phyloP scores from a whole-genome alignment of 1,139 yeast genomes.

The Hyphopichia burtonii region DNA sequence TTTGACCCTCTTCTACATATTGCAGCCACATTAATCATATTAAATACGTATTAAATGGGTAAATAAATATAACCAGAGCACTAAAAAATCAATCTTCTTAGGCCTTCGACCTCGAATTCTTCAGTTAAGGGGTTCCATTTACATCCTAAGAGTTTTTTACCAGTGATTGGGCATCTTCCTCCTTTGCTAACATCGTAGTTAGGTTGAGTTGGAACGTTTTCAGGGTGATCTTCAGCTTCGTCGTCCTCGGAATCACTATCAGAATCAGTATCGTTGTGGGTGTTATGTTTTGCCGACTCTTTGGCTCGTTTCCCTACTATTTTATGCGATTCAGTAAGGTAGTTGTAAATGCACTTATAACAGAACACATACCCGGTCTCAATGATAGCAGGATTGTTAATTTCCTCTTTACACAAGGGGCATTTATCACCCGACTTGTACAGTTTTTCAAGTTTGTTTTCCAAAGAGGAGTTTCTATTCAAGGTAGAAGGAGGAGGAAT shows the following conservation, averaged over 20 bases:
- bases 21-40: constrained; percentile 1
- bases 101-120: constrained; percentile 72
- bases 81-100: constrained; percentile 66
- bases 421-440: constrained; percentile 47
- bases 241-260: constrained; percentile 16
- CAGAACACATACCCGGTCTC: constrained; percentile 93
- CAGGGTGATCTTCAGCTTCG: constrained; percentile 8
- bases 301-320: constrained; percentile 23
- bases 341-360: constrained; percentile 78
- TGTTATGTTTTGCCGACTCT: constrained; percentile 7
- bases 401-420: constrained; percentile 66
- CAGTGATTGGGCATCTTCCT: constrained; percentile 86
- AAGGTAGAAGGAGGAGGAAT: constrained; percentile 54
- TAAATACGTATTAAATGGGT: too few species aligned
- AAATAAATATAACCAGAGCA: background rate
- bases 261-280: constrained; percentile 16
- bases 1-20: background rate
- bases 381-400: constrained; percentile 79
- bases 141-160: constrained; percentile 70
- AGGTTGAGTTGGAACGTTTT: background rate
- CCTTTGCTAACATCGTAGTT: constrained; percentile 40
- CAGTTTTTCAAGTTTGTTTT: constrained; percentile 12
- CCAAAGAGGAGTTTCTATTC: constrained; percentile 10
- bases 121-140: constrained; percentile 55
- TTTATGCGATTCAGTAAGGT: constrained; percentile 50